phyloP scores from a whole-genome alignment of 176 grass and related monocot species.

The Avena insularis region DNA sequence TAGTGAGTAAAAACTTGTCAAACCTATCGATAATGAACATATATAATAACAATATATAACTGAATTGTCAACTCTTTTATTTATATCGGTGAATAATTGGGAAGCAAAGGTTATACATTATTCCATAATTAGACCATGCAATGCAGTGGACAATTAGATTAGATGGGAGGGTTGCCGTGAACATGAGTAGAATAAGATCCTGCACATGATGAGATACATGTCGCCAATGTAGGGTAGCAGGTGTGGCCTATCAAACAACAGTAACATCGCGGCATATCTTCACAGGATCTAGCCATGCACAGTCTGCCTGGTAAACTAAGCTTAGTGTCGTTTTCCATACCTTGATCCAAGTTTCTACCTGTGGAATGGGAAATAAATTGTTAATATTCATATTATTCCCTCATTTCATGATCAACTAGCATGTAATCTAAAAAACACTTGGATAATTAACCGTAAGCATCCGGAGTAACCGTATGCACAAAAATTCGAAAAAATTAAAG shows the following conservation, averaged over 20 bases:
- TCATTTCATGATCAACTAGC: neutral
- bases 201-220: neutral
- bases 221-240: neutral
- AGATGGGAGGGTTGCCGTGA: neutral
- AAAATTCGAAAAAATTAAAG: neutral
- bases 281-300: neutral
- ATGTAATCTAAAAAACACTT: neutral
- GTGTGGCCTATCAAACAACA: neutral
- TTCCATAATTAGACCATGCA: neutral
- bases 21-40: neutral
- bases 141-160: neutral
- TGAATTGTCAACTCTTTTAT: neutral
- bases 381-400: neutral
- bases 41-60: neutral
- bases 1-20: too few relatives aligned
- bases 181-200: neutral
- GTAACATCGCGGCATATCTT: neutral
- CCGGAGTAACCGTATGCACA: neutral
- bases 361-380: neutral
- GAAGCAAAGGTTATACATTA: neutral
- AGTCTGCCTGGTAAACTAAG: neutral
- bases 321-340: neutral
- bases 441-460: neutral
- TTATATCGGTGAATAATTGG: neutral
- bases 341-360: conserved; percentile 11